Evolutionary conservation across 345 rosid species (phyloP).

Genomic region (Cardamine occulta): DNA sequence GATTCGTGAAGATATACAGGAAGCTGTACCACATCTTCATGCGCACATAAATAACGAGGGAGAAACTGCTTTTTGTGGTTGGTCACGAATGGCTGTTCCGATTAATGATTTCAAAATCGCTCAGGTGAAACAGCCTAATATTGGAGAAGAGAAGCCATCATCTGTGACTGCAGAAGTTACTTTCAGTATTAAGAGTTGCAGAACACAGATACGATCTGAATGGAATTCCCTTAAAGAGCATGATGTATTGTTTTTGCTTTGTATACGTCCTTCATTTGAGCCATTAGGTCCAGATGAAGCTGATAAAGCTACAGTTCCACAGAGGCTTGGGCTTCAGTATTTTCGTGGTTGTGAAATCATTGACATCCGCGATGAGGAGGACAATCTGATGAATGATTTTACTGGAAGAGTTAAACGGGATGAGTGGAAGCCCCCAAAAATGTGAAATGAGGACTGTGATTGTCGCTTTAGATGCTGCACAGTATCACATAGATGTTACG

Average conservation of each 20-base stretch:
- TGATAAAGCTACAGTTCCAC: slow-evolving; percentile 86
- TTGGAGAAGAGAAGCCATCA: slow-evolving; percentile 98
- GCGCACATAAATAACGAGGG: slow-evolving; percentile 88
- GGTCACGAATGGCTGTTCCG: slow-evolving; percentile 99
- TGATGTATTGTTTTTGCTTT: slow-evolving; percentile 92
- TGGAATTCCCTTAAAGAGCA: slow-evolving; percentile 99
- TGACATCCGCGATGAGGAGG: slow-evolving; percentile 92
- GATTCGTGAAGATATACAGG: slow-evolving; percentile 99
- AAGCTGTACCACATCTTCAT: slow-evolving; percentile 95
- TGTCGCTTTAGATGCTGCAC: slow-evolving; percentile 94
- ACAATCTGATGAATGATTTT: slow-evolving; percentile 94
- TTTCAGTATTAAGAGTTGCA: slow-evolving; percentile 89
- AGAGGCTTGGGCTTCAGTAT: slow-evolving; percentile 90
- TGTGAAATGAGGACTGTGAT: slow-evolving; percentile 93
- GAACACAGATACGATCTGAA: slow-evolving; percentile 83
- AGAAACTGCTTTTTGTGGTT: slow-evolving; percentile 92
- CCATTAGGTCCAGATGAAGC: slow-evolving; percentile 97
- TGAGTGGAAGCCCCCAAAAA: slow-evolving; percentile 99
- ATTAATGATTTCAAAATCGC: slow-evolving; percentile 71
- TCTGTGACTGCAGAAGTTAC: slow-evolving; percentile 85
- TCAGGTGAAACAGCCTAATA: slow-evolving; percentile 92
- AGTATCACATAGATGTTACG: slow-evolving; percentile 95
- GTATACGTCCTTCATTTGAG: slow-evolving; percentile 90
- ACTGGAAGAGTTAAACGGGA: slow-evolving; percentile 90
- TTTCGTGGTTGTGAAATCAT: slow-evolving; percentile 96